Conservation (phyloP, 805 yeast genomes). For the Yamadazyma insecticola region DNA sequence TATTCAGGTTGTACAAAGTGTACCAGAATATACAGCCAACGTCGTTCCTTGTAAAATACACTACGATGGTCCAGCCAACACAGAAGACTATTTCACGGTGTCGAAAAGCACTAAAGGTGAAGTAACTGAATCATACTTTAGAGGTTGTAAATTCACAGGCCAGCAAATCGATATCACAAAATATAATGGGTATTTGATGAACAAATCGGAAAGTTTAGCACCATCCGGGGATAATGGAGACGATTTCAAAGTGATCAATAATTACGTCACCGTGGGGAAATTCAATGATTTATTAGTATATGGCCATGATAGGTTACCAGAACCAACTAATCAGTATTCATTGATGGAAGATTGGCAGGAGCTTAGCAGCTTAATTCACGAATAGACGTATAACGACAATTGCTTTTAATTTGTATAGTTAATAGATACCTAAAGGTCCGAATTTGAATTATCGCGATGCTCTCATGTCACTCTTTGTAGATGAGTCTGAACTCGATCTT, state of each 20-base stretch:
- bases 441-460: too few relatives aligned
- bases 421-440: too few relatives aligned
- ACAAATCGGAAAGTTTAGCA: slow-evolving; percentile 18
- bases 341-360: slow-evolving; percentile 25
- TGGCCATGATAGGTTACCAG: slow-evolving; percentile 28
- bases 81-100: slow-evolving; percentile 26
- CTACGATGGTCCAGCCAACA: slow-evolving; percentile 28
- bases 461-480: too few relatives aligned
- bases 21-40: slow-evolving; percentile 17
- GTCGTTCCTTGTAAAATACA: slow-evolving; percentile 24
- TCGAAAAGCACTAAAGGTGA: too few relatives aligned
- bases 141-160: slow-evolving; percentile 33
- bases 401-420: too few relatives aligned
- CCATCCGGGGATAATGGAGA: slow-evolving; percentile 11
- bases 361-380: slow-evolving; percentile 23
- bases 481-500: too few relatives aligned
- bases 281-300: slow-evolving; percentile 19
- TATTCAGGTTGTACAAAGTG: slow-evolving; percentile 6
- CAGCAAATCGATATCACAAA: slow-evolving; percentile 12
- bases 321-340: slow-evolving; percentile 19
- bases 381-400: too few relatives aligned
- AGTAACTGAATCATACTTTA: slow-evolving; percentile 20
- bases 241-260: slow-evolving; percentile 16
- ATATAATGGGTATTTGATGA: slow-evolving; percentile 22
- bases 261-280: slow-evolving; percentile 18